These are phyloP conservation scores for Choiromyces venosus DNA, from an alignment of 495 filamentous ascomycete species.

Conservation along the genomic window DNA sequence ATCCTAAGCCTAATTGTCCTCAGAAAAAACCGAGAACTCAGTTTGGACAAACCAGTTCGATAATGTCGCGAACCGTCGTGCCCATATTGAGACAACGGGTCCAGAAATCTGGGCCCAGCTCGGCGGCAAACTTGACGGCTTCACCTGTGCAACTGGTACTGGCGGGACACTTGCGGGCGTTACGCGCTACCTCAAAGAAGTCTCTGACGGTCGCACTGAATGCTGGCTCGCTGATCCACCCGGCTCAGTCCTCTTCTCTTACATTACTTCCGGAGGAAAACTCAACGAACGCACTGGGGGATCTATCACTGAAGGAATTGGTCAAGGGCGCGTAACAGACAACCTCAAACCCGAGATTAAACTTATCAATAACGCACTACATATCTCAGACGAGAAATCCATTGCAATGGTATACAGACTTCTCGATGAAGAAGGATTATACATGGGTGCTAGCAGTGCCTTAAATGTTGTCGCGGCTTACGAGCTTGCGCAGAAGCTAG, in stretches of 20 bases:
- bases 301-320: conserved; percentile 96
- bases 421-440: conserved; percentile 92
- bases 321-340: conserved; percentile 92
- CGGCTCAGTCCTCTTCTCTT: conserved; percentile 84
- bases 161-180: conserved; percentile 85
- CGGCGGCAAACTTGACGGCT: conserved; percentile 76
- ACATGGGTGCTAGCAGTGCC: conserved; percentile 87
- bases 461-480: conserved; percentile 94
- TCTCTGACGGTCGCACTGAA: conserved; percentile 74
- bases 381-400: conserved; percentile 84
- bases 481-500: conserved; percentile 85
- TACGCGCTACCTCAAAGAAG: conserved; percentile 82
- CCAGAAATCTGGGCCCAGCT: conserved; percentile 98
- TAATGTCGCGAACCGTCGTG: conserved; percentile 86
- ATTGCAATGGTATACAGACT: conserved; percentile 98
- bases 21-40: conserved; percentile 72
- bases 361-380: conserved; percentile 76
- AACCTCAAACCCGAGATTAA: conserved; percentile 82
- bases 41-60: conserved; percentile 99
- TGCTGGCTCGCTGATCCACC: conserved; percentile 89
- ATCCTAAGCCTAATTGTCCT: not conserved
- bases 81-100: conserved; percentile 93
- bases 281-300: conserved; percentile 73
- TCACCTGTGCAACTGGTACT: conserved; percentile 92
- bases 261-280: conserved; percentile 78